Percentiles rank a stretch among this genome's conserved stretches.
These are phyloP conservation scores for Xanthoparmelia taractica DNA, from an alignment of 495 filamentous ascomycete species.

Conservation along the genomic window DNA sequence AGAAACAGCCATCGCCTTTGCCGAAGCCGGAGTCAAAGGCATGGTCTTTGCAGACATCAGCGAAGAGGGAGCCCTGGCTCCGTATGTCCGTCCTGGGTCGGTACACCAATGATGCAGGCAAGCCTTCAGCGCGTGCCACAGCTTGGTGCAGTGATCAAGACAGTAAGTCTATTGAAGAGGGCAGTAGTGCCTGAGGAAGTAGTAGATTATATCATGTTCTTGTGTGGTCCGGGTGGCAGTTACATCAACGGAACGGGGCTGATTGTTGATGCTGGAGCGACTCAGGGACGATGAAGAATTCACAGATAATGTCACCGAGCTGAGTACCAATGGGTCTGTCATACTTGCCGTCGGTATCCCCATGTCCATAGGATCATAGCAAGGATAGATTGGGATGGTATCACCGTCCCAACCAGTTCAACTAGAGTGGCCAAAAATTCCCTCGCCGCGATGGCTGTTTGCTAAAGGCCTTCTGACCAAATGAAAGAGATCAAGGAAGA, in stretches of 20 bases:
- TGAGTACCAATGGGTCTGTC: no score
- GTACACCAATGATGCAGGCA: constrained; percentile 19
- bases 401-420: no score
- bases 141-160: constrained; percentile 20
- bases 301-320: no score
- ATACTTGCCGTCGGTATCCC: background rate
- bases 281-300: background rate
- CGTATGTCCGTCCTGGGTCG: constrained; percentile 15
- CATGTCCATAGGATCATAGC: background rate
- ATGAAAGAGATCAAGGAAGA: no score
- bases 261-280: constrained; percentile 19
- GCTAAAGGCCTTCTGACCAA: no score
- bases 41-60: constrained; percentile 35
- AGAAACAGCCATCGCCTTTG: constrained; percentile 29
- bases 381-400: no score
- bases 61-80: constrained; percentile 24
- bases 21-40: constrained; percentile 29
- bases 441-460: no score
- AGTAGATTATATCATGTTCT: constrained; percentile 15
- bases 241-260: constrained; percentile 22
- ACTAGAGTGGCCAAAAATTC: no score
- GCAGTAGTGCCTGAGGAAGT: background rate
- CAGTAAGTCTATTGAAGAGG: constrained; percentile 5
- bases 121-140: constrained; percentile 27
- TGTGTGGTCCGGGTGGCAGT: constrained; percentile 18